Evolutionary conservation across 139 green algal genomes (phyloP), one percentile per base, ranked within the genome.

Genomic region (Eudorina sp.): DNA sequence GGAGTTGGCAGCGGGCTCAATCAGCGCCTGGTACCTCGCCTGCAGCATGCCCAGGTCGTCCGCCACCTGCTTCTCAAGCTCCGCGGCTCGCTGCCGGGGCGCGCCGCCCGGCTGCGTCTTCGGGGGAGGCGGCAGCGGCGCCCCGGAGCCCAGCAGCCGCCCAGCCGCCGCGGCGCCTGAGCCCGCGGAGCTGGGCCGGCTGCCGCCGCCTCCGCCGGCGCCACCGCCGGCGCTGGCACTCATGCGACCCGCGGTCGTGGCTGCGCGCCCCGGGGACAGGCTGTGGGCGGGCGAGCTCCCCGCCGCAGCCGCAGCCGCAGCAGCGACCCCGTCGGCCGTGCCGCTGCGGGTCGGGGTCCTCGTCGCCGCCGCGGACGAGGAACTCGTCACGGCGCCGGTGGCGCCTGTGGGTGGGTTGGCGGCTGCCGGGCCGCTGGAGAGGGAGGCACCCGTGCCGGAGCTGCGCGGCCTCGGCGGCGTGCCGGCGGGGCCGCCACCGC

Each of bases 21-120:
- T 8, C 36, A 89, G 40, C 27, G 70, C 53, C 60, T 84, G 72
- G 72, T 84, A 53, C 84, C 84, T 40, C 38, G 53, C 9, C 41
- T 48, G 31, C 72, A 89, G 73, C 84, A 89, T 78, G 0, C 45
- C 84, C 53, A 89, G 72, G 72, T 89, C 84, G 34, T 60, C 72
- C 31, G 40, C 72, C 70, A 89, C 70, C 29, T 60, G 48, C 29
- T 4, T 8, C 70, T 89, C 72, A 14, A 84, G 36, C n/a, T 14
- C 25, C 40, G 64, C 82, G 0, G 66, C 83, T 34, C 41, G 41
- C 41, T 55, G 40, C 55, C 43, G 53, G 21, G 77, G 23, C 11
- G 77, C 53, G 27, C 70, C 70, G 53, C 53, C 34, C 13, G 53
- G 53, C 51, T 66, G 55, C 55, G 53, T 19, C 76, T 4, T 16